Conservation (phyloP, 805 yeast species). For the Candida dendrica region DNA sequence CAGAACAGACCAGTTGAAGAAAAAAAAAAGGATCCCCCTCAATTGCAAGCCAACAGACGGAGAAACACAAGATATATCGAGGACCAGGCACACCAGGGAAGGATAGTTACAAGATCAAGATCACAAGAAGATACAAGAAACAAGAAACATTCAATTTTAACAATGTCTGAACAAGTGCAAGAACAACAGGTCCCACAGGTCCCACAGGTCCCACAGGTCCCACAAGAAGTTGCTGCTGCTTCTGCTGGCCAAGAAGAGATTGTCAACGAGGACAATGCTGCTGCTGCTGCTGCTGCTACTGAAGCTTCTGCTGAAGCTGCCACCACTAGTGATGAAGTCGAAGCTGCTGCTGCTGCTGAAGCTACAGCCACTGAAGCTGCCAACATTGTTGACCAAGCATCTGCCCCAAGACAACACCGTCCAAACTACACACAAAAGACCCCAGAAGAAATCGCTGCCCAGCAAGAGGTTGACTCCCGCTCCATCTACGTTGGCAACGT, state of each 20-base stretch:
- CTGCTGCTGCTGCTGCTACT: background rate
- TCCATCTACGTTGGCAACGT: constrained; percentile 51
- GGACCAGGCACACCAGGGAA: too few relatives aligned
- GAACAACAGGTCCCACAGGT: background rate
- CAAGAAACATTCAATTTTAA: too few relatives aligned
- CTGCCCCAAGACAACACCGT: background rate
- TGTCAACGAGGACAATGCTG: too few relatives aligned
- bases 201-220: background rate
- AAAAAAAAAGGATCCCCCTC: too few relatives aligned
- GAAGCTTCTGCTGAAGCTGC: background rate
- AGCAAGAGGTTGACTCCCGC: constrained; percentile 41
- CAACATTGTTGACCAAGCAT: background rate
- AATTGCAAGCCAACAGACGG: too few relatives aligned
- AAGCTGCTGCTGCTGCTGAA: background rate
- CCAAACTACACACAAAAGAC: constrained; percentile 9
- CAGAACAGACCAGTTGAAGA: too few relatives aligned
- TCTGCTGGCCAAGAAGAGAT: too few relatives aligned
- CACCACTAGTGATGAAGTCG: background rate
- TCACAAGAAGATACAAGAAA: background rate
- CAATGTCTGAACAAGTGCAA: background rate
- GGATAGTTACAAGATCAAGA: too few relatives aligned
- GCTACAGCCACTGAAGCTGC: too few relatives aligned
- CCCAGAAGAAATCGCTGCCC: constrained; percentile 24
- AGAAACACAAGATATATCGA: too few relatives aligned
- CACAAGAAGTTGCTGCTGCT: too few relatives aligned